Conservation (phyloP, 2,329 filamentous ascomycete species). For the Botrytis galanthina region DNA sequence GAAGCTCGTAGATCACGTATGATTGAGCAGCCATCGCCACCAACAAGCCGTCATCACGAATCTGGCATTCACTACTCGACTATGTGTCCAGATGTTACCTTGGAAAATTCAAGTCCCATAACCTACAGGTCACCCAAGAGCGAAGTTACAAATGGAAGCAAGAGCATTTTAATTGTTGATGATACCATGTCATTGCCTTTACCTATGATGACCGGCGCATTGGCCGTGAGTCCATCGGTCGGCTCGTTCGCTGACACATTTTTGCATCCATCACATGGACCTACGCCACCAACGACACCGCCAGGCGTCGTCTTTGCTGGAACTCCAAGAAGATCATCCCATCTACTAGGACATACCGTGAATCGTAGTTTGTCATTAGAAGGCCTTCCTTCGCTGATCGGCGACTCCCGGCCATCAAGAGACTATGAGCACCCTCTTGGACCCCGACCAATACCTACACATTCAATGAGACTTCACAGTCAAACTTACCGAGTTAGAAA, state of each 20-base stretch:
- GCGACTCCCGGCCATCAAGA: slow-evolving; percentile 29
- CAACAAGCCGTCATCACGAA: slow-evolving; percentile 24
- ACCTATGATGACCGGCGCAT: slow-evolving; percentile 49
- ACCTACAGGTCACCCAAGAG: slow-evolving; percentile 28
- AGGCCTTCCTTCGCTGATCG: slow-evolving; percentile 33
- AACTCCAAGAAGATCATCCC: slow-evolving; percentile 55
- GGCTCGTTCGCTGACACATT: slow-evolving; percentile 55
- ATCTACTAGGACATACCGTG: slow-evolving; percentile 46
- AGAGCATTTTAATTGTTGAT: slow-evolving; percentile 80
- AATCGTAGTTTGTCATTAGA: slow-evolving; percentile 39
- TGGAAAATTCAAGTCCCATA: slow-evolving; percentile 25
- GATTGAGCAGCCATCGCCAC: slow-evolving; percentile 30
- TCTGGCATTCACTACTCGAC: slow-evolving; percentile 29
- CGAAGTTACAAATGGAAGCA: slow-evolving; percentile 67
- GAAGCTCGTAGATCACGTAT: slow-evolving; percentile 28
- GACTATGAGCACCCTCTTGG: slow-evolving; percentile 31
- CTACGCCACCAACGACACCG: slow-evolving; percentile 61
- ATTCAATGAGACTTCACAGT: slow-evolving; percentile 27
- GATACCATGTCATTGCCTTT: slow-evolving; percentile 45
- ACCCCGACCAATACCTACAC: slow-evolving; percentile 27
- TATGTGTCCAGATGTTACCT: slow-evolving; percentile 32
- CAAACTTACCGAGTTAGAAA: slow-evolving; percentile 46
- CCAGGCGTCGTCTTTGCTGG: slow-evolving; percentile 45
- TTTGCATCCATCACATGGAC: slow-evolving; percentile 49
- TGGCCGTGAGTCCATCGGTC: slow-evolving; percentile 46